phyloP scores from a whole-genome alignment of 345 rosid genomes.

The Eucalyptus curtisii region DNA sequence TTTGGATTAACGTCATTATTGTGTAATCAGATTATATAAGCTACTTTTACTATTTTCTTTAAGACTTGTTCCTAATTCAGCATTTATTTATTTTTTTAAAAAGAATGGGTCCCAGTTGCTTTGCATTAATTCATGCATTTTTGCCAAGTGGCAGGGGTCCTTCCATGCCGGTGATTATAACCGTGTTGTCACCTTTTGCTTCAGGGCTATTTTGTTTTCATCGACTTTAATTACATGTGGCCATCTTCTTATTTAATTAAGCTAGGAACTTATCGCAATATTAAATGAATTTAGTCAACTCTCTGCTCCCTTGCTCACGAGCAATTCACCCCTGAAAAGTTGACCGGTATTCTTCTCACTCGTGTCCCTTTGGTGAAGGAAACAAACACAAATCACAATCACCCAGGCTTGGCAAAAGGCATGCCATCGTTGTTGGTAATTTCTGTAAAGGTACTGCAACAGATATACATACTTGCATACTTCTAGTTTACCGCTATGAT shows the following conservation, averaged over 20 bases:
- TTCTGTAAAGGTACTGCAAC: neutral
- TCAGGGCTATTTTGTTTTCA: neutral
- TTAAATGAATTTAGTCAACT: neutral
- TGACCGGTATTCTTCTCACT: neutral
- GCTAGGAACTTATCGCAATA: neutral
- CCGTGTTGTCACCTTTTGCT: neutral
- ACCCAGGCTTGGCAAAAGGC: neutral
- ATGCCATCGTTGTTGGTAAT: fast-evolving
- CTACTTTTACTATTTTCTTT: neutral
- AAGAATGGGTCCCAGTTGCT: neutral
- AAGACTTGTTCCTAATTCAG: neutral
- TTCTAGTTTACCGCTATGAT: too few species aligned
- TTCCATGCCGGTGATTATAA: neutral
- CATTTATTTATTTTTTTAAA: neutral
- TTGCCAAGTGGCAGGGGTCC: neutral
- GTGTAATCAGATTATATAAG: neutral
- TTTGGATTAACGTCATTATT: neutral
- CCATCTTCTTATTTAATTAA: neutral
- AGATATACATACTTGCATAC: too few species aligned
- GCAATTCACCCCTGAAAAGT: neutral
- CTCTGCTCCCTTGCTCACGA: neutral
- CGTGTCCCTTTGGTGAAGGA: neutral
- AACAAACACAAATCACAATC: neutral
- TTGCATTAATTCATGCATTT: neutral
- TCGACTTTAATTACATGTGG: neutral